Evolutionary conservation across 345 rosid genomes (phyloP).

Genomic region (Eucalyptus curtisii): DNA sequence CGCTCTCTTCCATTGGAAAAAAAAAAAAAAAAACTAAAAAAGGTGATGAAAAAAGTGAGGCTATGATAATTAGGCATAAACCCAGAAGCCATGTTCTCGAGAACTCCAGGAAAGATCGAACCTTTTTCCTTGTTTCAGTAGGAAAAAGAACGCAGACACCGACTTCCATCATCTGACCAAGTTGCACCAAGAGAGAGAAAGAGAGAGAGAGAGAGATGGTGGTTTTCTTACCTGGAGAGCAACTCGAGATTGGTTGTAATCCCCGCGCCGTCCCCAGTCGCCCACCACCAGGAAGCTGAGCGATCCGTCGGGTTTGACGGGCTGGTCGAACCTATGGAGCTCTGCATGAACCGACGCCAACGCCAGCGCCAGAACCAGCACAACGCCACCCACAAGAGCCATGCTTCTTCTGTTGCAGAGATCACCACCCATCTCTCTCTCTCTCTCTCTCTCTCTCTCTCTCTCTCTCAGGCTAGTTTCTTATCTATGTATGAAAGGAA

Average conservation of each 20-base stretch:
- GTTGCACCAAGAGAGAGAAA: background rate
- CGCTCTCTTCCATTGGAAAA: background rate
- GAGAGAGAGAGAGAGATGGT: background rate
- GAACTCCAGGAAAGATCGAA: background rate
- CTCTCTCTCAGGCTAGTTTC: background rate
- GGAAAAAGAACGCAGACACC: background rate
- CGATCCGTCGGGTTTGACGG: slow-evolving; percentile 36
- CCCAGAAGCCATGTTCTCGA: background rate
- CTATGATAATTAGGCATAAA: background rate
- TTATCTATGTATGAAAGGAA: background rate
- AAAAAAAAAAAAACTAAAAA: background rate
- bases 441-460: background rate
- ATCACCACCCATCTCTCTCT: background rate
- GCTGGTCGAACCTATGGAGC: slow-evolving; percentile 41
- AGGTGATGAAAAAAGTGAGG: background rate
- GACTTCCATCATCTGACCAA: background rate
- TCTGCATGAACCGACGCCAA: slow-evolving; percentile 3
- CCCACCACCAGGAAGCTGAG: slow-evolving; percentile 56
- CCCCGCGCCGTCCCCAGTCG: slow-evolving; percentile 87
- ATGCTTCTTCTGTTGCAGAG: background rate
- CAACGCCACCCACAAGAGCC: background rate
- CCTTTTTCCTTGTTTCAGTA: background rate
- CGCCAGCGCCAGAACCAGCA: background rate
- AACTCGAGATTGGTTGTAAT: slow-evolving; percentile 52
- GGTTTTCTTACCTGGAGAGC: slow-evolving; percentile 37